Conservation (phyloP, 192 early-diverging fungal genomes). For the Allomyces javanicus region DNA sequence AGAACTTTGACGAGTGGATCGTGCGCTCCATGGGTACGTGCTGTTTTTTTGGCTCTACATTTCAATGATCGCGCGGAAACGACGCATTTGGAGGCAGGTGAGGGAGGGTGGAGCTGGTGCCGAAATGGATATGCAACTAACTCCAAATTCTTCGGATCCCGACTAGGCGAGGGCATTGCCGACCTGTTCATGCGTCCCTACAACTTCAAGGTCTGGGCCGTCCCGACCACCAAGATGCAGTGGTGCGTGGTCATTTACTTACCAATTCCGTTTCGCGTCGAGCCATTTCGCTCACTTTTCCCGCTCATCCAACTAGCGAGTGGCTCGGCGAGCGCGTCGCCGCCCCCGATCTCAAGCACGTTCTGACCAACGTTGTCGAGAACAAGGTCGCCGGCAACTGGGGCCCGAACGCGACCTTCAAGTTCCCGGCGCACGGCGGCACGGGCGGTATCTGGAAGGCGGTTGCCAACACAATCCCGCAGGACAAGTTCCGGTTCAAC, state of each 20-base stretch:
- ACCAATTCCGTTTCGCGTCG: too few species aligned
- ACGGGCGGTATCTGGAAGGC: constrained; percentile 17
- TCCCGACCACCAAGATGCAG: constrained; percentile 6
- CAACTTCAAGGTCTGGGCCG: constrained; percentile 19
- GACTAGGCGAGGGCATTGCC: constrained; percentile 8
- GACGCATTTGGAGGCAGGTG: too few species aligned
- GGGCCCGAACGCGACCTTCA: constrained; percentile 16
- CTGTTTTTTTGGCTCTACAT: too few species aligned
- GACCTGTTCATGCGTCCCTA: constrained; percentile 18
- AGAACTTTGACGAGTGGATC: constrained; percentile 19
- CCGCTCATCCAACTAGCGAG: background rate
- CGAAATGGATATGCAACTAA: too few species aligned
- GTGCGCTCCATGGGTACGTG: constrained; percentile 13
- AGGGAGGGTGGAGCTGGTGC: too few species aligned
- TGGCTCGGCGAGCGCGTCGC: constrained; percentile 20
- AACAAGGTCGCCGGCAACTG: constrained; percentile 13
- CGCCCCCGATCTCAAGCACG: constrained; percentile 12
- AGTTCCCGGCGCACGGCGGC: constrained; percentile 14
- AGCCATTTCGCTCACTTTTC: constrained; percentile 5
- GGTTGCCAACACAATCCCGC: constrained; percentile 11
- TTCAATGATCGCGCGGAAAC: too few species aligned
- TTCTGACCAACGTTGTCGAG: constrained; percentile 8
- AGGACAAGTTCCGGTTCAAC: constrained; percentile 3
- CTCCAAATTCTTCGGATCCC: too few species aligned
- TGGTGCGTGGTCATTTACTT: constrained; percentile 3